A percentile compares a stretch with the other conserved stretches of the same genome.
Conservation (phyloP, 257 asterid genomes). For the Linaria vulgaris region DNA sequence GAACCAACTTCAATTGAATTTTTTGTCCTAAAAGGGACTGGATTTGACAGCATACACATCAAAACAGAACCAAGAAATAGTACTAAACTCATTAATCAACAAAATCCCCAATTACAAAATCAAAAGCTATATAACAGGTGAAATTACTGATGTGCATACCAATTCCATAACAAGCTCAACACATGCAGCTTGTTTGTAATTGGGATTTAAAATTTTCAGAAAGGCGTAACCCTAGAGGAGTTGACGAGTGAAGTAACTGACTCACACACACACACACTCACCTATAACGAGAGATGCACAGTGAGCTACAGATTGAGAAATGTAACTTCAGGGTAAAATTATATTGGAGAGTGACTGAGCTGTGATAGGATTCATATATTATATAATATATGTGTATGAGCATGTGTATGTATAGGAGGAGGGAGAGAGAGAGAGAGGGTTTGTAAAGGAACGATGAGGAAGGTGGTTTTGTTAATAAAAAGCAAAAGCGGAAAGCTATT, state of each 20-base stretch:
- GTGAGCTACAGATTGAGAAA: neutral
- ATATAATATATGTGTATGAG: neutral
- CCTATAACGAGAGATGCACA: neutral
- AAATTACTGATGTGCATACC: neutral
- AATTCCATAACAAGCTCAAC: neutral
- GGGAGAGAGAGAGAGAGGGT: neutral
- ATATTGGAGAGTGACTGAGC: neutral
- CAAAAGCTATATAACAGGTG: neutral
- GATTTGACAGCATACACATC: neutral
- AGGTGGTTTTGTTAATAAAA: neutral
- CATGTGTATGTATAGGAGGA: neutral
- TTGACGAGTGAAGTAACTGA: neutral
- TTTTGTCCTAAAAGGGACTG: neutral
- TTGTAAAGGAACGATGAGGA: too few relatives aligned
- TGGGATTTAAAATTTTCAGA: neutral
- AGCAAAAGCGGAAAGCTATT: neutral
- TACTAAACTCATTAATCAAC: neutral
- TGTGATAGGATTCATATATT: neutral
- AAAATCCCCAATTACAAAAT: conserved; percentile 7
- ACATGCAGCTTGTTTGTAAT: neutral
- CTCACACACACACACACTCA: too few relatives aligned
- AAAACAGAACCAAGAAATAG: neutral
- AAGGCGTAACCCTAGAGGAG: neutral
- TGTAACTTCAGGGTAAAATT: neutral
- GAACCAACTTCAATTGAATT: conserved; percentile 17